Evolutionary conservation across 306 rosid species (phyloP).

Genomic region (Sechiopsis laciniata): DNA sequence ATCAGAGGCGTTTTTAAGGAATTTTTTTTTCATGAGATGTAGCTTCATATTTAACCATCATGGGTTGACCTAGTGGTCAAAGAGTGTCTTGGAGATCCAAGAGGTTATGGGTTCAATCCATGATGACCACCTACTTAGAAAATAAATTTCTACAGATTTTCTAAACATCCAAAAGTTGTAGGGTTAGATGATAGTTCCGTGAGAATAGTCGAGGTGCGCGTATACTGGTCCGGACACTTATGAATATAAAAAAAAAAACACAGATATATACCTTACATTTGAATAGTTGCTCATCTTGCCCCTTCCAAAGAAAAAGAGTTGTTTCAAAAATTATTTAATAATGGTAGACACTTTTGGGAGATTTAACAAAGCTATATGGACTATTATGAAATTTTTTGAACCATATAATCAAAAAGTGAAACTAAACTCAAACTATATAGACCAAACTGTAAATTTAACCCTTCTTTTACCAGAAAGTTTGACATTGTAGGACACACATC

Average conservation of each 20-base stretch:
- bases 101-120: too few species aligned
- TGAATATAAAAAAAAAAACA: too few species aligned
- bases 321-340: background rate
- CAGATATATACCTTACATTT: background rate
- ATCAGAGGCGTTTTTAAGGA: background rate
- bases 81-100: too few species aligned
- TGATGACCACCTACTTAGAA: too few species aligned
- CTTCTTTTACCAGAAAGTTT: background rate
- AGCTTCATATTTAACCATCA: too few species aligned
- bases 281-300: background rate
- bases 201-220: too few species aligned
- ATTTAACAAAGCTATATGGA: background rate
- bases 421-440: background rate
- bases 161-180: too few species aligned
- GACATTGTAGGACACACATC: background rate
- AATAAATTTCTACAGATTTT: too few species aligned
- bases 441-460: background rate
- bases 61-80: too few species aligned
- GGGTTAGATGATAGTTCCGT: too few species aligned
- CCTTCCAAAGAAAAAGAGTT: background rate
- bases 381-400: background rate
- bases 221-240: too few species aligned
- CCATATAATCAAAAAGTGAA: background rate
- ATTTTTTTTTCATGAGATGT: too few species aligned
- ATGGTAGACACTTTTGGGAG: background rate